Base-by-base conservation (phyloP, 495 filamentous ascomycete species). In the Rhizodiscina lignyota region DNA sequence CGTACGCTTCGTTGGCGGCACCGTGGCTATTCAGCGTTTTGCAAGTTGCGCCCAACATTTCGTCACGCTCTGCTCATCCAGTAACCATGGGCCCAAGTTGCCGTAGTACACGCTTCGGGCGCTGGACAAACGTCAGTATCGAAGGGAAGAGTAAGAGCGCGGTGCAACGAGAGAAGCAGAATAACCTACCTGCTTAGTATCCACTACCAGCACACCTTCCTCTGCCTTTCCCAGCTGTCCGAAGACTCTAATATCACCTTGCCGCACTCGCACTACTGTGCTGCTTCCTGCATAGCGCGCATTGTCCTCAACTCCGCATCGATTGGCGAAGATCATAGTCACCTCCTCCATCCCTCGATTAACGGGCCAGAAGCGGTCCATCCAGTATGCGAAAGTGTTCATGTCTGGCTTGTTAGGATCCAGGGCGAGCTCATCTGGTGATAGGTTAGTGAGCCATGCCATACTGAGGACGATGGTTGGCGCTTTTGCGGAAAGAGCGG, bases 311-410 rank as follows among this genome's bases (percentile, higher is more conserved):
- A 64, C 59, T 1, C 85, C 85, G 31, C 68, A 64, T 34, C 87
- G 67, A 62, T 96, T 94, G 39, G 77, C 81, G 48, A 86, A 77
- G 16, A 93, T 73, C 10, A 92, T 66, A 34, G 91, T 69, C 24
- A 82, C 66, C 45, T 81, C 77, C 40, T 53, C 45, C 17, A 65
- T 59, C 30, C 66, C 61, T 27, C 58, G 51, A 34, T 49, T 48
- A 0, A 94, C 48, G 2, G 87, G 86, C 48, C 74, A 68, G 27
- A 94, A 62, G 29, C 87, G 63, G 43, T 75, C 72, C n/a, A 91
- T 58, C 89, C 89, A 97, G 56, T 94, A 97, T 17, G 70, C 70
- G 37, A 94, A 63, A 0, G 83, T 91, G 35, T 82, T 72, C 50
- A 80, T 55, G 41, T 94, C 84, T 5, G 84, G 79, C 41, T 76